Evolutionary conservation across 2,329 filamentous ascomycete genomes (phyloP).

Genomic region (Helotiales sp.): DNA sequence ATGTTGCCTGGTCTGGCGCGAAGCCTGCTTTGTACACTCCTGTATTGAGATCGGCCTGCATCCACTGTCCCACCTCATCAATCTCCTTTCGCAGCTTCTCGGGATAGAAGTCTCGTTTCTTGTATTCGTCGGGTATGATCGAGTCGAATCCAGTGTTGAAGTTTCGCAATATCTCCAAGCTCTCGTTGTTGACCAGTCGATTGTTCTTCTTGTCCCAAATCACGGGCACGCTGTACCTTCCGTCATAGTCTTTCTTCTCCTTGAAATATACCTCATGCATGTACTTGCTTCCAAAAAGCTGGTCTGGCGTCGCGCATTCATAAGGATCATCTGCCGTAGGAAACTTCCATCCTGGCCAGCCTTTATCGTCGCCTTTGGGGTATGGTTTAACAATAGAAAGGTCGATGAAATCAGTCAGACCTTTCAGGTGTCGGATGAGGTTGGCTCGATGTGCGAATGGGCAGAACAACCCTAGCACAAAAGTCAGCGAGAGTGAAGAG

Average conservation of each 20-base stretch:
- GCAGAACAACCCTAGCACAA: conserved; percentile 51
- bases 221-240: conserved; percentile 66
- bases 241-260: conserved; percentile 61
- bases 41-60: conserved; percentile 69
- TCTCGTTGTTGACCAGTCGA: conserved; percentile 78
- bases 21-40: conserved; percentile 77
- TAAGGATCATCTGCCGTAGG: conserved; percentile 60
- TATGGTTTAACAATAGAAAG: conserved; percentile 50
- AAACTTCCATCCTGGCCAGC: conserved; percentile 69
- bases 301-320: conserved; percentile 58
- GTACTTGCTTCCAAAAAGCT: conserved; percentile 60
- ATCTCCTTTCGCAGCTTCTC: conserved; percentile 59
- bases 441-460: conserved; percentile 69
- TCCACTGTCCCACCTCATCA: conserved; percentile 76
- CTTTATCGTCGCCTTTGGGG: conserved; percentile 62
- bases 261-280: conserved; percentile 67
- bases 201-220: conserved; percentile 64
- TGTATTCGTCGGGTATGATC: conserved; percentile 46
- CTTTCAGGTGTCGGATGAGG: conserved; percentile 86
- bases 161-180: conserved; percentile 78
- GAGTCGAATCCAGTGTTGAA: conserved; percentile 56
- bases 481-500: not conserved
- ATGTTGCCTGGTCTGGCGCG: conserved; percentile 77
- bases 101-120: conserved; percentile 66
- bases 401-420: conserved; percentile 78